Evolutionary conservation across 352 stramenopile species (phyloP).

Genomic region (Globisporangium iwayamae): DNA sequence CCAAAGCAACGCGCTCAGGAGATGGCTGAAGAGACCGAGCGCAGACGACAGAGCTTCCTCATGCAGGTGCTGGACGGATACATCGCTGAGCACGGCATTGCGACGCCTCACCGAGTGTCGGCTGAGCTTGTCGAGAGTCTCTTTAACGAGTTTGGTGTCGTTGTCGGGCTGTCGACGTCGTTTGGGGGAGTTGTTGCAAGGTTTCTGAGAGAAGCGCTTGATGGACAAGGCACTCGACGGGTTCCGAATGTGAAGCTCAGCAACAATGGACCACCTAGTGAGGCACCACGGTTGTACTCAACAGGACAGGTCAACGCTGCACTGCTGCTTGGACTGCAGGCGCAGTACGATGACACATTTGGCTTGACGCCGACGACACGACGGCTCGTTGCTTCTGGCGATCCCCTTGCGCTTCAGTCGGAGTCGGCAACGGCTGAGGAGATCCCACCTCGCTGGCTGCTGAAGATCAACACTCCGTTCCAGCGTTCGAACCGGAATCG

Average conservation of each 20-base stretch:
- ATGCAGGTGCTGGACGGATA: conserved; percentile 69
- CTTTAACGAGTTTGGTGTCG: conserved; percentile 57
- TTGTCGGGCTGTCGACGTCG: conserved; percentile 52
- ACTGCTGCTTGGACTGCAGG: conserved; percentile 44
- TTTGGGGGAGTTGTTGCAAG: conserved; percentile 42
- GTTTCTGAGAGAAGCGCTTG: conserved; percentile 19
- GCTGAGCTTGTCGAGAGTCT: conserved; percentile 30
- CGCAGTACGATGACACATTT: conserved; percentile 67
- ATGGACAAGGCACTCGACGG: background rate
- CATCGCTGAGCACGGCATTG: conserved; percentile 31
- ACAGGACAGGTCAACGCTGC: conserved; percentile 46
- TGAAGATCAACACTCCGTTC: conserved; percentile 51
- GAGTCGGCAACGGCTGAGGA: conserved; percentile 7
- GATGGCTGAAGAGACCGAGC: conserved; percentile 36
- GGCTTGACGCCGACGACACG: conserved; percentile 38
- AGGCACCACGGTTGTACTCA: conserved; percentile 22
- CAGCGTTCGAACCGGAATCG: conserved; percentile 56
- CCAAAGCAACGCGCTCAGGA: conserved; percentile 32
- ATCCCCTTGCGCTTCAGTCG: background rate
- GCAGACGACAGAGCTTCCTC: conserved; percentile 50
- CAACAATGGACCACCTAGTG: background rate
- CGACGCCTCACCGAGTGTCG: conserved; percentile 34
- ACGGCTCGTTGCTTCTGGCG: conserved; percentile 12
- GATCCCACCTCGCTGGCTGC: conserved; percentile 50
- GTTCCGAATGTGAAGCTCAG: background rate